These are phyloP conservation scores for Gentiana straminea DNA, from an alignment of 257 asterid species.

Conservation along the genomic window DNA sequence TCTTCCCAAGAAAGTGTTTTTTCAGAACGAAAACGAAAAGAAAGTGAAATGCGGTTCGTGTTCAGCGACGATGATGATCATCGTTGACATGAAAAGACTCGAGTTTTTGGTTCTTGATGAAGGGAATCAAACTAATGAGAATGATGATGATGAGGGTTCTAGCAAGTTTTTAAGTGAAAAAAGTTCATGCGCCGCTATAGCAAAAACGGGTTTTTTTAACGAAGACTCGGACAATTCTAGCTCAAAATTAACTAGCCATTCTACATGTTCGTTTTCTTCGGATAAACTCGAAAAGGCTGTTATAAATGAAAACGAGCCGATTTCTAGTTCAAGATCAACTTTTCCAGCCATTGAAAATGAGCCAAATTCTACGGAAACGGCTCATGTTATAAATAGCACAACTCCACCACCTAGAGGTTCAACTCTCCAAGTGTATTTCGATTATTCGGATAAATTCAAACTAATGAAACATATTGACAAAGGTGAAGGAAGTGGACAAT, in stretches of 20 bases:
- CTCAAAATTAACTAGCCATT: conserved; percentile 36
- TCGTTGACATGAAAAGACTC: conserved; percentile 32
- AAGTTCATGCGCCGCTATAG: conserved; percentile 19
- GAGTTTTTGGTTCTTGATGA: conserved; percentile 27
- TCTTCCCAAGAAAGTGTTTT: conserved; percentile 42
- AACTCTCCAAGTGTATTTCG: conserved; percentile 59
- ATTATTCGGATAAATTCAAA: conserved; percentile 42
- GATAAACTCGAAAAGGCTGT: conserved; percentile 36
- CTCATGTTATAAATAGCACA: conserved; percentile 22
- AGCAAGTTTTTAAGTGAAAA: conserved; percentile 10
- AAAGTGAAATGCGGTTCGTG: conserved; percentile 73
- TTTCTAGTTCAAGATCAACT: conserved; percentile 19
- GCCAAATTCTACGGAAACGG: conserved; percentile 19
- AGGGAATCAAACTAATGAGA: conserved; percentile 15
- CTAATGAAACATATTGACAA: conserved; percentile 20
- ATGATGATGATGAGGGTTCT: conserved; percentile 12
- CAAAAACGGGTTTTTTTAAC: conserved; percentile 37
- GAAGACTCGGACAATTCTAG: conserved; percentile 56
- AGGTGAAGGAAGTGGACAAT: conserved; percentile 45
- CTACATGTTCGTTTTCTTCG: conserved; percentile 33
- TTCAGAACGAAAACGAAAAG: conserved; percentile 20
- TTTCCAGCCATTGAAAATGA: conserved; percentile 15
- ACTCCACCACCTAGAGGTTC: conserved; percentile 45
- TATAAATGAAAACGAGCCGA: conserved; percentile 1
- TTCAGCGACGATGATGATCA: conserved; percentile 35